Evolutionary conservation across 257 asterid genomes (phyloP), one percentile per base, ranked within the genome.

Genomic region (Capsicum pubescens): DNA sequence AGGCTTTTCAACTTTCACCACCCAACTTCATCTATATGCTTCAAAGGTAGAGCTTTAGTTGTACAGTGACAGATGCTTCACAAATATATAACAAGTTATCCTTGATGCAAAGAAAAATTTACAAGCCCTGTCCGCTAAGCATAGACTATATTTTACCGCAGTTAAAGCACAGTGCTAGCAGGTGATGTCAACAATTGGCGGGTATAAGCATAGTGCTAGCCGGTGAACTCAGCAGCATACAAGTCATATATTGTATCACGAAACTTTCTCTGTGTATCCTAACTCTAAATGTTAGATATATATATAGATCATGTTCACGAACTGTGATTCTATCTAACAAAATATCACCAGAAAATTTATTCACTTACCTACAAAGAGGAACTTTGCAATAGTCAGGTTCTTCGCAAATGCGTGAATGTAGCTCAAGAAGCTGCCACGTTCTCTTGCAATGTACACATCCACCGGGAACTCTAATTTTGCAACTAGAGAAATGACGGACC

Each of bases 391-490:
- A 68, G 14, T 94, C 97, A 0, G 98, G 98, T 52, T 94, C 93
- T 63, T 79, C 87, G 87, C 99, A 96, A 90, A 91, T 92, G 48
- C 93, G 89, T 8, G 99, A 94, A 68, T 96, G 99, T 13, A 96
- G 92, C 84, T 93, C 96, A 6, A 96, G 93, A 63, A 96, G 94
- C 87, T 96, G 99, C 99, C 99, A 96, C 95, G 94, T 93, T 64
- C 98, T 91, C 90, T 93, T 94, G 56, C 99, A 96, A 11, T 90
- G 99, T 8, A 87, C 87, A 69, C 99, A 96, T 70, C 99, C 98
- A 1, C 98, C 98, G 1, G 94, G 98, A 21, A 93, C 99, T 91
- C 92, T 87, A 21, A 88, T 89, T 87, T 83, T 91, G 79, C 99
- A 96, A 74, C 83, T 80, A 0, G 89, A 90, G 91, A 96, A 96